Evolutionary conservation across 768 basidiomycete genomes (phyloP).

Genomic region (Amanita rubescens): DNA sequence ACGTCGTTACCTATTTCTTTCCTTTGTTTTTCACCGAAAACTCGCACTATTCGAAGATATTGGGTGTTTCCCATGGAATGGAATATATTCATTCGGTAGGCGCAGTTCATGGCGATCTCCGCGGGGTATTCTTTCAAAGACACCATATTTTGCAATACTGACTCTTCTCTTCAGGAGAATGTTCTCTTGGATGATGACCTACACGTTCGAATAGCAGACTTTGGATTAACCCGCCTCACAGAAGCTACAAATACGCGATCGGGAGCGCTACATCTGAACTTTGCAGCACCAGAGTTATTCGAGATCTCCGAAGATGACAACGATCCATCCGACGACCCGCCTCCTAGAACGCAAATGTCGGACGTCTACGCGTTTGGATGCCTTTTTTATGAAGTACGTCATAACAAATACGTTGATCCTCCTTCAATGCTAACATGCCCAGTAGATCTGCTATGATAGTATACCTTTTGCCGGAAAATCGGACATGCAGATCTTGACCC

Average conservation of each 20-base stretch:
- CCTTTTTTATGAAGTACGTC: neutral
- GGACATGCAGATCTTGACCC: neutral
- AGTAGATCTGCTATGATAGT: neutral
- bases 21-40: neutral
- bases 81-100: neutral
- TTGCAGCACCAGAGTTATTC: neutral
- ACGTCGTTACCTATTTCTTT: neutral
- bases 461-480: neutral
- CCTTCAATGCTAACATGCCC: too few relatives aligned
- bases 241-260: neutral
- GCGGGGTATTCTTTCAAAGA: neutral
- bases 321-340: neutral
- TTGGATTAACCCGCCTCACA: neutral
- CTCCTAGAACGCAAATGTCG: neutral
- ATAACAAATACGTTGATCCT: neutral
- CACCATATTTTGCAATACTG: neutral
- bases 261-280: neutral
- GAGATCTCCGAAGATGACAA: neutral
- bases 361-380: neutral
- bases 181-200: neutral
- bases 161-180: neutral
- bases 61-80: neutral
- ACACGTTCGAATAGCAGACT: neutral
- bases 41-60: neutral
- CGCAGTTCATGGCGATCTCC: neutral